Evolutionary conservation across 1,284 basidiomycete species (phyloP), one percentile per base, ranked within the genome.

Genomic region (Ustilago bromivora): DNA sequence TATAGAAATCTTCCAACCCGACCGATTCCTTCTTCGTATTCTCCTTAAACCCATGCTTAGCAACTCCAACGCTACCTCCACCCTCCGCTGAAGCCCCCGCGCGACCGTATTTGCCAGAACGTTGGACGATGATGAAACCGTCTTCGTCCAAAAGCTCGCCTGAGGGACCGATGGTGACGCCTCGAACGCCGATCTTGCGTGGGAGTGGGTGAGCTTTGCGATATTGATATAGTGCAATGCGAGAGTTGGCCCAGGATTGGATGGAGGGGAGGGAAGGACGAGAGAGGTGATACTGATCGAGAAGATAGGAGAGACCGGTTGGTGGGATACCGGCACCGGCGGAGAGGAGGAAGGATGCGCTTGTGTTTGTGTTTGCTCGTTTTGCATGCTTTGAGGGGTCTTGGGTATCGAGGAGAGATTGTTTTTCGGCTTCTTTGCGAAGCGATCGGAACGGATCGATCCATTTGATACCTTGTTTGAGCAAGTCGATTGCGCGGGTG

Each of bases 41-140:
- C 28, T 74, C 66, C 5, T 58, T 34, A 49, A 76, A 64, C 0
- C 56, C 62, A 38, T 59, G 58, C 55, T 57, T 66, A 19, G 71
- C 76, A 2, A 78, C 43, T 8, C 67, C 70, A 8, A 81, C 81
- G 13, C 65, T 69, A 13, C 59, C 60, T 15, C 66, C 66, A 0
- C 43, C 57, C 0, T 66, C 74, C n/a, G 64, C 69, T 11, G 54
- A 40, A 6, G 65, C 76, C 3, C 70, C 80, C 2, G 77, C 72
- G 9, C 81, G 75, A 1, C 84, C 84, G 66, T 83, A 85, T 46
- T 80, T 80, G 55, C 76, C 77, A 35, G 82, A 81, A 17, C 76
- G 63, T 53, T 84, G 82, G 40, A 85, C 84, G 55, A 85, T 85
- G 57, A 75, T 82, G 66, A 85, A 85, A 13, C 84, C 84, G 57